These are phyloP conservation scores for Colletotrichum musae DNA, from an alignment of 2,329 filamentous ascomycete genomes.

Conservation along the genomic window DNA sequence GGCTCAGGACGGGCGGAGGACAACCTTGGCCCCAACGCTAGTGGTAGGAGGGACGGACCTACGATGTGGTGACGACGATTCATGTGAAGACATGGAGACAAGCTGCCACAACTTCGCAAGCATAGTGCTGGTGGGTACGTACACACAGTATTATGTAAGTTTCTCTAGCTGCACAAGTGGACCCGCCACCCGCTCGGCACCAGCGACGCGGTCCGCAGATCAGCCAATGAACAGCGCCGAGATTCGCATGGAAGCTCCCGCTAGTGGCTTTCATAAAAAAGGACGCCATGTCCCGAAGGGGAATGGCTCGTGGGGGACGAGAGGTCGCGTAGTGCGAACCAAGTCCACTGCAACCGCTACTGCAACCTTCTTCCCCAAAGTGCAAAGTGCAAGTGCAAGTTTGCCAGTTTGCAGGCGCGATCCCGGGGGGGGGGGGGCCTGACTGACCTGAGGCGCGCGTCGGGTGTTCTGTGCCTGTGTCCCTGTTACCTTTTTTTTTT, in stretches of 20 bases:
- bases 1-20: neutral
- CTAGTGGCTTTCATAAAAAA: slow-evolving; percentile 28
- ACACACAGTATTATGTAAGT: neutral
- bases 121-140: too few species aligned
- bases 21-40: neutral
- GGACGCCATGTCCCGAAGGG: slow-evolving; percentile 5
- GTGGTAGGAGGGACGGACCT: neutral
- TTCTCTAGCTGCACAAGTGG: slow-evolving; percentile 6
- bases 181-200: slow-evolving; percentile 24
- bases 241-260: slow-evolving; percentile 20
- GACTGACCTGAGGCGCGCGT: too few species aligned
- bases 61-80: slow-evolving; percentile 22
- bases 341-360: slow-evolving; percentile 35
- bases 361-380: slow-evolving; percentile 40
- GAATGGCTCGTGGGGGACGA: slow-evolving; percentile 12
- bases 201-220: slow-evolving; percentile 5
- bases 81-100: slow-evolving; percentile 25
- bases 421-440: too few species aligned
- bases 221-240: slow-evolving; percentile 18
- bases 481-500: too few species aligned
- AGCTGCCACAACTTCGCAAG: too few species aligned
- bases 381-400: neutral
- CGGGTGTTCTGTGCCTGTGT: neutral
- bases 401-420: too few species aligned
- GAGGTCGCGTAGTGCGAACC: slow-evolving; percentile 27